Evolutionary conservation across 2,329 filamentous ascomycete genomes (phyloP).

Genomic region (Colletotrichum acutatum): DNA sequence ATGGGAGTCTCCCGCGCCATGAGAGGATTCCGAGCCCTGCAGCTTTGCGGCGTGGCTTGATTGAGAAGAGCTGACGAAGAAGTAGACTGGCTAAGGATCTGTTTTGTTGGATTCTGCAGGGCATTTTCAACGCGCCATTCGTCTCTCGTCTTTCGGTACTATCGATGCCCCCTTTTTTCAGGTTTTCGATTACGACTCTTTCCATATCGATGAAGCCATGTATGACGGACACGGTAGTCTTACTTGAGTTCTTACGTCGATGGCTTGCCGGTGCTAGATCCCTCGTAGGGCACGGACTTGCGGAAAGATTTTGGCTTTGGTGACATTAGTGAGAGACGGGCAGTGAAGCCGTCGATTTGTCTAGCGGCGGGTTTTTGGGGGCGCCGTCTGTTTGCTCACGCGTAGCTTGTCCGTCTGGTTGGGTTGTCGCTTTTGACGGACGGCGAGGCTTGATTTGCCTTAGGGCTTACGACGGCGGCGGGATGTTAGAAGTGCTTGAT

Average conservation of each 20-base stretch:
- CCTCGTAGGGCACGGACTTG: background rate
- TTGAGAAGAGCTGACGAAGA: background rate
- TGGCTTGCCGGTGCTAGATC: background rate
- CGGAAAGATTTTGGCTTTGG: background rate
- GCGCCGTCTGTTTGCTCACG: background rate
- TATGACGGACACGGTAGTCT: no score
- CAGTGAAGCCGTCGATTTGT: background rate
- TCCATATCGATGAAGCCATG: background rate
- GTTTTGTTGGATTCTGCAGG: background rate
- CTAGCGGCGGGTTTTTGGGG: background rate
- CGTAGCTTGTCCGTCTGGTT: background rate
- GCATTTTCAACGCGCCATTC: background rate
- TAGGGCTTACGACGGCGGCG: no score
- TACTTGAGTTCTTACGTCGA: background rate
- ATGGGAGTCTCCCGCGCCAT: background rate
- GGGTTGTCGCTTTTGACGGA: background rate
- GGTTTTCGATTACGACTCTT: no score
- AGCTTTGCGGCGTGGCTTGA: slow-evolving; percentile 20
- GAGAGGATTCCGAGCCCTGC: background rate
- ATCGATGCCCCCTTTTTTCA: background rate
- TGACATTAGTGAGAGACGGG: background rate
- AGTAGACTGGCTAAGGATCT: background rate
- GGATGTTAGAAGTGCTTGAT: background rate
- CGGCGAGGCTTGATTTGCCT: no score
- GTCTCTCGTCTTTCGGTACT: background rate